Evolutionary conservation across 345 rosid species (phyloP).

Genomic region (Adansonia digitata): DNA sequence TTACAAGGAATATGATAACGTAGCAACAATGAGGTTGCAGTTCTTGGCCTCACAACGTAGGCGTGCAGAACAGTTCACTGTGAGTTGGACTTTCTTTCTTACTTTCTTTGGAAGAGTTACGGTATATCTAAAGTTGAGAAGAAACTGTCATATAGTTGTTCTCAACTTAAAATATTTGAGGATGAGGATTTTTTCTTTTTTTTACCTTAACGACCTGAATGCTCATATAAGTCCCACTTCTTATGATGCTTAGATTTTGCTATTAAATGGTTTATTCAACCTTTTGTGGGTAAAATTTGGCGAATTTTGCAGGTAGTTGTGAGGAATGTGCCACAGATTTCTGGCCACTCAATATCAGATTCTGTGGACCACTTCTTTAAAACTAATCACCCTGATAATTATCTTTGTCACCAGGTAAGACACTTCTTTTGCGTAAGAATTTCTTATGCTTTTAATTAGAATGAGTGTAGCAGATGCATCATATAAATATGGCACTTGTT

Average conservation of each 20-base stretch:
- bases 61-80: slow-evolving; percentile 88
- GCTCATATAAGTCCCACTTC: neutral
- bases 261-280: neutral
- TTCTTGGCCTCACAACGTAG: slow-evolving; percentile 77
- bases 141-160: neutral
- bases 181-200: neutral
- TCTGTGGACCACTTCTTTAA: slow-evolving; percentile 70
- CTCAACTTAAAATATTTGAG: neutral
- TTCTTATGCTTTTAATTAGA: neutral
- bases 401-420: slow-evolving; percentile 82
- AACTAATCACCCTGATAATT: slow-evolving; percentile 79
- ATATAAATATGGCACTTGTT: neutral
- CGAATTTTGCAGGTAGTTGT: slow-evolving; percentile 67
- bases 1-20: slow-evolving; percentile 72
- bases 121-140: neutral
- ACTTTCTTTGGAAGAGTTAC: neutral
- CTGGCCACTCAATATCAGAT: slow-evolving; percentile 52
- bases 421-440: neutral
- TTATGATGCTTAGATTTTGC: neutral
- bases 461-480: neutral
- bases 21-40: slow-evolving; percentile 73
- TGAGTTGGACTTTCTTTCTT: slow-evolving; percentile 37
- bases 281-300: neutral
- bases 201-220: neutral
- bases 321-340: slow-evolving; percentile 70